Base-by-base conservation (phyloP, 805 yeast species). In the Wickerhamomyces kurtzmanii region DNA sequence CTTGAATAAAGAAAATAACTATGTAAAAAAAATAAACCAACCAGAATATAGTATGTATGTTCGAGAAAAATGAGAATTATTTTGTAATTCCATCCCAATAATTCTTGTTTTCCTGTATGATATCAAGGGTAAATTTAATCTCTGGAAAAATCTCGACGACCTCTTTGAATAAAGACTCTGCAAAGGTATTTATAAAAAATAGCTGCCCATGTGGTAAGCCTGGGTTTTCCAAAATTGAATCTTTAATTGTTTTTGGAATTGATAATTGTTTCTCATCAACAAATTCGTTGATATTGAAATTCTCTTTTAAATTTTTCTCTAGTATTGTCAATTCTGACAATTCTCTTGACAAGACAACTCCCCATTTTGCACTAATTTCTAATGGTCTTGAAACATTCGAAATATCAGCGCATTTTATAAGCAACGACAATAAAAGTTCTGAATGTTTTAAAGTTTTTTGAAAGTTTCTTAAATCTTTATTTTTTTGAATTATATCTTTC, bases 361-460 rank as follows among this genome's bases (percentile, higher is more conserved):
- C 96, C 96, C 96, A 87, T 55, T 79, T 76, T 2, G 83, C 70
- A 14, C 89, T 77, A 3, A 84, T 71, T 20, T 68, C 57, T 32
- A 83, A 57, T 5, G 87, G 85, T 34, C 97, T 62, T 8, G 94
- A 74, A 14, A 87, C 96, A 50, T 91, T 91, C 16, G 95, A 83
- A 25, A 91, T 85, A 56, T 91, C 98, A 3, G 97, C 96, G 53
- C 94, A 85, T 58, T 91, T 91, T 35, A 91, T 73, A 34, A 89
- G 64, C 34, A 86, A 56, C 15, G 83, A 68, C 24, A 79, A 62
- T 21, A 85, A 54, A 38, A 81, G 62, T 32, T 43, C 43, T 37
- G 59, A 38, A 22, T 38, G 45, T 25, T 42, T 42, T n/a, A 34
- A 18, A 12, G 36, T 31, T 15, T 34, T 27, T 25, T 32, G 45